Conservation (phyloP, 2,329 filamentous ascomycete species). For the Didymella pomorum region DNA sequence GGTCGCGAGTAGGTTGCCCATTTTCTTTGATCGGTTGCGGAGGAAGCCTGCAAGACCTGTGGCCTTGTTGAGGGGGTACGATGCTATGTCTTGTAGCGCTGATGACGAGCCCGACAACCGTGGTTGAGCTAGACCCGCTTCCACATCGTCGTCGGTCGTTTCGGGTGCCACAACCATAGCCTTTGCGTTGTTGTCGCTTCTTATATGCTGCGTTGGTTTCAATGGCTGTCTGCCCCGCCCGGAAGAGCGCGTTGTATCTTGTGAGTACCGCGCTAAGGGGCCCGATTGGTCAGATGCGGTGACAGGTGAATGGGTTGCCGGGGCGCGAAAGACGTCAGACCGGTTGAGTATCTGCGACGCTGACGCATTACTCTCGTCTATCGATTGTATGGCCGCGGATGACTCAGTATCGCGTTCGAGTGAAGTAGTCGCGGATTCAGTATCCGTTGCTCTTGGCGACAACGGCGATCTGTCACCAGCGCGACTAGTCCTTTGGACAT, state of each 20-base stretch:
- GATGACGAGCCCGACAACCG: slow-evolving; percentile 57
- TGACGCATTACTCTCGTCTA: slow-evolving; percentile 76
- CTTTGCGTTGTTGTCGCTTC: slow-evolving; percentile 23
- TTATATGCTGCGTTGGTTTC: slow-evolving; percentile 24
- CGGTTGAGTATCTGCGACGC: slow-evolving; percentile 89
- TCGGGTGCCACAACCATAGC: slow-evolving; percentile 1
- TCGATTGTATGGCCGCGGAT: slow-evolving; percentile 67
- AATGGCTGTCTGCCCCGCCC: slow-evolving; percentile 28
- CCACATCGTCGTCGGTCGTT: slow-evolving; percentile 30
- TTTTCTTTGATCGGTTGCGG: slow-evolving; percentile 77
- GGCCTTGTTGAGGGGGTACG: slow-evolving; percentile 83
- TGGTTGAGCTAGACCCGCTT: slow-evolving; percentile 33
- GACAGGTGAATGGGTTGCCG: slow-evolving; percentile 63
- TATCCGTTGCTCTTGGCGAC: slow-evolving; percentile 65
- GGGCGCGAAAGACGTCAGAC: slow-evolving; percentile 87
- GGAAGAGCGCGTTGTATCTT: slow-evolving; percentile 50
- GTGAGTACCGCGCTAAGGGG: slow-evolving; percentile 40
- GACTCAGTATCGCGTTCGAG: slow-evolving; percentile 78
- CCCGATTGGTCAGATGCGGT: slow-evolving; percentile 36
- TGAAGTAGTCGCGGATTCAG: slow-evolving; percentile 79
- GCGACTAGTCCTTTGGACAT: slow-evolving; percentile 61
- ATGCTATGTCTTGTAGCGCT: slow-evolving; percentile 68
- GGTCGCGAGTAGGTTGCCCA: slow-evolving; percentile 82
- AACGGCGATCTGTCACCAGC: slow-evolving; percentile 58
- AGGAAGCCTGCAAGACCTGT: slow-evolving; percentile 84